These are phyloP conservation scores for Prunus fruticosa DNA, from an alignment of 306 rosid genomes.

Conservation along the genomic window DNA sequence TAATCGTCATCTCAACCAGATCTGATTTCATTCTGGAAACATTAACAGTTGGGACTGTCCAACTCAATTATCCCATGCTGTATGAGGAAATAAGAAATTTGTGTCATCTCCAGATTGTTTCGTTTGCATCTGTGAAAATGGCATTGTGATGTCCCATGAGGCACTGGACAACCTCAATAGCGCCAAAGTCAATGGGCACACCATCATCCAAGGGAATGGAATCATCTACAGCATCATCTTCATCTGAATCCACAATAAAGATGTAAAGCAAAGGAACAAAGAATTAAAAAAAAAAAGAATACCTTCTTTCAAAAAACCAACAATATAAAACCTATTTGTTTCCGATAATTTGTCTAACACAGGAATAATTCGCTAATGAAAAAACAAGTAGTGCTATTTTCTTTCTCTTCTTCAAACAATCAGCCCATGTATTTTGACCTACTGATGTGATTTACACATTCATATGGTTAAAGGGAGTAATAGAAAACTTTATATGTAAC, in stretches of 20 bases:
- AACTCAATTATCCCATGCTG: slow-evolving; percentile 5
- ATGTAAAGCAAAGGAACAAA: neutral
- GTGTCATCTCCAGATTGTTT: slow-evolving; percentile 84
- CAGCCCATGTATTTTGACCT: neutral
- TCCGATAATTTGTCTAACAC: neutral
- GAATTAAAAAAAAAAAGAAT: neutral
- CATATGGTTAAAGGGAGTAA: neutral
- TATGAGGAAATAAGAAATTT: neutral
- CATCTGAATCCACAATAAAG: slow-evolving; percentile 49
- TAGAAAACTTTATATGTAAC: neutral
- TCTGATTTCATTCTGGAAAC: neutral
- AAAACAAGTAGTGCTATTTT: neutral
- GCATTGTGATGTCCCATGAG: slow-evolving; percentile 95
- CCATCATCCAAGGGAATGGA: slow-evolving; percentile 96
- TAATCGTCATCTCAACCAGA: neutral
- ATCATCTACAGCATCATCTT: slow-evolving; percentile 56
- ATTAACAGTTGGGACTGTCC: neutral
- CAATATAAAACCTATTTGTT: neutral
- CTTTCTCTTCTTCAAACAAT: neutral
- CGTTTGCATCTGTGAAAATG: slow-evolving; percentile 91
- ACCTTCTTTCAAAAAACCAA: neutral
- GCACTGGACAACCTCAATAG: slow-evolving; percentile 89
- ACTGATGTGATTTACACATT: neutral
- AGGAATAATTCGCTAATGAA: neutral
- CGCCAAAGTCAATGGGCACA: slow-evolving; percentile 67